Evolutionary conservation across 2,329 filamentous ascomycete genomes (phyloP).

Genomic region (Didymella keratinophila): DNA sequence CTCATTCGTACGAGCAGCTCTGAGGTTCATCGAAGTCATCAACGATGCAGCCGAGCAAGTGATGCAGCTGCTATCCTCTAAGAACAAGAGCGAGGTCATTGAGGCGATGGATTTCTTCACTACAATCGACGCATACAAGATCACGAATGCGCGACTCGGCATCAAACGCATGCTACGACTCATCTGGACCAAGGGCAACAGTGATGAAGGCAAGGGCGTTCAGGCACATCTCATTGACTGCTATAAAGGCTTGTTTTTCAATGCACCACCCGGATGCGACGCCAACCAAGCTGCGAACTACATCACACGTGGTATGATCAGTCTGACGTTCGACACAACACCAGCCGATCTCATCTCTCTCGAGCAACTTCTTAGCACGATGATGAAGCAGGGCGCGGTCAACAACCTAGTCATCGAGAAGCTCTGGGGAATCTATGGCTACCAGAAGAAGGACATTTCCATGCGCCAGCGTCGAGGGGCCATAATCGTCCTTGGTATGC

Average conservation of each 20-base stretch:
- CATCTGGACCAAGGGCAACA: conserved; percentile 99
- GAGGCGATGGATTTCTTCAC: conserved; percentile 99
- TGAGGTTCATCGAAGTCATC: conserved; percentile 91
- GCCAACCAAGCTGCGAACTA: conserved; percentile 93
- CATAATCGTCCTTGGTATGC: conserved; percentile 97
- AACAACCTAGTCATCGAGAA: conserved; percentile 87
- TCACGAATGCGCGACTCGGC: conserved; percentile 89
- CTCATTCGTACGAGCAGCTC: conserved; percentile 90
- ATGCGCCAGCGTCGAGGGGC: conserved; percentile 87
- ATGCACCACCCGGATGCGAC: conserved; percentile 87
- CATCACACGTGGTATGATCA: conserved; percentile 98
- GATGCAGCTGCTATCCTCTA: conserved; percentile 87
- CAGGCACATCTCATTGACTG: conserved; percentile 97
- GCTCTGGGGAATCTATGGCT: conserved; percentile 96
- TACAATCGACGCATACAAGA: conserved; percentile 92
- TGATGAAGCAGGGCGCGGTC: conserved; percentile 94
- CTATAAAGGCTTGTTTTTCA: conserved; percentile 95
- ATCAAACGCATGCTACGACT: conserved; percentile 95
- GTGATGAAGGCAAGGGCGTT: conserved; percentile 97
- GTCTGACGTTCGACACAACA: conserved; percentile 92
- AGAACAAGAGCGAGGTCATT: conserved; percentile 98
- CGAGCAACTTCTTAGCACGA: conserved; percentile 92
- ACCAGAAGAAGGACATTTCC: conserved; percentile 88
- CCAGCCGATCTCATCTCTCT: conserved; percentile 94
- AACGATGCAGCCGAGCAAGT: conserved; percentile 82